Percentiles rank a stretch among this genome's conserved stretches.
phyloP scores from a whole-genome alignment of 1,284 basidiomycete species.

The Apiotrichum laibachii region DNA sequence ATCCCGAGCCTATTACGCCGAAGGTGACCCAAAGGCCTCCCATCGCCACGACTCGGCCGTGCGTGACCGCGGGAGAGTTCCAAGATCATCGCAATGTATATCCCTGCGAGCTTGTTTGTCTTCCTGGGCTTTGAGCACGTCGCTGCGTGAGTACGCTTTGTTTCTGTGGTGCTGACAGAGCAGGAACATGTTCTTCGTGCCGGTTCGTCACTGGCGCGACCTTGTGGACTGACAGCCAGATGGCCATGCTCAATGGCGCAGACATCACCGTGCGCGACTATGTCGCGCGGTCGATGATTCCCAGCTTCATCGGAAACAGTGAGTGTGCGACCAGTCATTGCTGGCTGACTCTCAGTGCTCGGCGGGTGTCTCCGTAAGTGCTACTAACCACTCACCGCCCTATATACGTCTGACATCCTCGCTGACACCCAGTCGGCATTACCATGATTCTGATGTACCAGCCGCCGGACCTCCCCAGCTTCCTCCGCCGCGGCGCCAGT shows the following conservation, averaged over 20 bases:
- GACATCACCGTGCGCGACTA: constrained; percentile 26
- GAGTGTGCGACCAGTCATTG: constrained; percentile 16
- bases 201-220: not conserved
- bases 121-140: constrained; percentile 46
- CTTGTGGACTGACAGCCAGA: constrained; percentile 27
- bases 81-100: constrained; percentile 42
- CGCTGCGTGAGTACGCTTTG: constrained; percentile 26
- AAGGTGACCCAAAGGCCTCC: no score
- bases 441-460: constrained; percentile 11
- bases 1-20: no score
- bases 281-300: constrained; percentile 26
- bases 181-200: not conserved
- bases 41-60: no score
- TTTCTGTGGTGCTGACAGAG: no score
- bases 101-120: constrained; percentile 47
- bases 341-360: constrained; percentile 4
- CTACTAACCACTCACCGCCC: not conserved
- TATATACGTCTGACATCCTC: not conserved
- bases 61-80: no score
- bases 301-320: constrained; percentile 30
- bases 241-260: constrained; percentile 39
- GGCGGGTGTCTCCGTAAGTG: constrained; percentile 8
- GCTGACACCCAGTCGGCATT: constrained; percentile 13
- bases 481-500: no score
- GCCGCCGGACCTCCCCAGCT: constrained; percentile 7